Base-by-base conservation (phyloP, 2,329 filamentous ascomycete species). In the Periconia sp. region DNA sequence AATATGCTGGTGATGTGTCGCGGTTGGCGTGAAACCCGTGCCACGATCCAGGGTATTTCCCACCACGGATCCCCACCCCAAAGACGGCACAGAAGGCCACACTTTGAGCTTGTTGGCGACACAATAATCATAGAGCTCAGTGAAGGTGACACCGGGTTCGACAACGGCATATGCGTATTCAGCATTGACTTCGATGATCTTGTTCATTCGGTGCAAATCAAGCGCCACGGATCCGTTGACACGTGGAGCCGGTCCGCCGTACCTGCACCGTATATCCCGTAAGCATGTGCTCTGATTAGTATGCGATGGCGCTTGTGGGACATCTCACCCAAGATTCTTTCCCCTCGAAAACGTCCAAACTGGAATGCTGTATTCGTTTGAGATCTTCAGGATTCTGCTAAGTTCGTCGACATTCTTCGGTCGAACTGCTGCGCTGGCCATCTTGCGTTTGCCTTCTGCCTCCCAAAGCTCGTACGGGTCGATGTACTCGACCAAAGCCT, bases 391-490 rank as follows among this genome's bases (percentile, higher is more conserved):
- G 4, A 66, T 49, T 3, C 47, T 29, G 28, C 38, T 52, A 26
- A 66, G 9, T 21, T 65, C 56, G 5, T 64, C 57, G 0, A 52
- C 29, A 21, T 48, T 52, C 39, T 54, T 59, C 0, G 63, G 61
- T 60, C 73, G 71, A 12, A 76, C 69, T 6, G 74, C 74, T 5
- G 72, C 74, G 34, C 73, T 72, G 2, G 74, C 73, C 31, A 76
- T 65, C 30, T 67, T 72, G 17, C 73, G 64, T 39, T 64, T 57
- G 4, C 65, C 61, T 5, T 68, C 66, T 3, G 61, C 63, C 45
- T 76, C 74, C 3, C 66, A 66, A 8, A 77, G 62, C 56, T 77
- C 73, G 40, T 77, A 77, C 1, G 74, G 74, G 40, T 77, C 74
- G 30, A 77, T 72, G 43, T 77, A 77, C 42, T 77, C 73, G 4